phyloP scores from a whole-genome alignment of 2,329 filamentous ascomycete species.

The Colletotrichum tamarilloi region DNA sequence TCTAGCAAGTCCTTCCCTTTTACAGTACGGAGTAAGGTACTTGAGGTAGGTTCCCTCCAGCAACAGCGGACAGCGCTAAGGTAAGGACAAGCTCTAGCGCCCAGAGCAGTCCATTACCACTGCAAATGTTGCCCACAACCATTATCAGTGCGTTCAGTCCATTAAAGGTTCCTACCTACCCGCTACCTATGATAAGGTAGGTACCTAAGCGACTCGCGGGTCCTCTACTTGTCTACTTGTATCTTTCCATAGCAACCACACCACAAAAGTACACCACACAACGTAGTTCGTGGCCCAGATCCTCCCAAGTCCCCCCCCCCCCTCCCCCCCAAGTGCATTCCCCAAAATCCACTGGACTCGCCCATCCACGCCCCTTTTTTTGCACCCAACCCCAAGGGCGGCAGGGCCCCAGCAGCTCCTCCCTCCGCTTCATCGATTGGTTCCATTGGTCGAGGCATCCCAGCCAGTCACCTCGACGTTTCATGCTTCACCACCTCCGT shows the following conservation, averaged over 20 bases:
- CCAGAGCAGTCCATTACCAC: conserved; percentile 13
- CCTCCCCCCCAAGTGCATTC: too few species aligned
- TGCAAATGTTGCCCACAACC: neutral
- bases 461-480: conserved; percentile 42
- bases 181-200: too few species aligned
- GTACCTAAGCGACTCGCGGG: neutral
- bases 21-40: too few species aligned
- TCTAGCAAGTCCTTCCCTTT: neutral
- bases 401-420: conserved; percentile 5
- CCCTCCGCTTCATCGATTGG: conserved; percentile 36
- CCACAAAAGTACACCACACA: neutral
- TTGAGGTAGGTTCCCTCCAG: neutral
- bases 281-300: conserved; percentile 20
- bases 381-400: neutral
- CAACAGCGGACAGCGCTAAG: neutral
- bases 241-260: neutral
- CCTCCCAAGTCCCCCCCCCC: neutral
- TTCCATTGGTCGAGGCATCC: conserved; percentile 39
- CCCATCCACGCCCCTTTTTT: conserved; percentile 23
- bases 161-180: neutral
- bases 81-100: neutral
- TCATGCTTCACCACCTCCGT: conserved; percentile 44
- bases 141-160: conserved; percentile 13
- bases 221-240: neutral
- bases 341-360: conserved; percentile 17